Conservation (phyloP, 768 basidiomycete species). For the Panellus pusillus region DNA sequence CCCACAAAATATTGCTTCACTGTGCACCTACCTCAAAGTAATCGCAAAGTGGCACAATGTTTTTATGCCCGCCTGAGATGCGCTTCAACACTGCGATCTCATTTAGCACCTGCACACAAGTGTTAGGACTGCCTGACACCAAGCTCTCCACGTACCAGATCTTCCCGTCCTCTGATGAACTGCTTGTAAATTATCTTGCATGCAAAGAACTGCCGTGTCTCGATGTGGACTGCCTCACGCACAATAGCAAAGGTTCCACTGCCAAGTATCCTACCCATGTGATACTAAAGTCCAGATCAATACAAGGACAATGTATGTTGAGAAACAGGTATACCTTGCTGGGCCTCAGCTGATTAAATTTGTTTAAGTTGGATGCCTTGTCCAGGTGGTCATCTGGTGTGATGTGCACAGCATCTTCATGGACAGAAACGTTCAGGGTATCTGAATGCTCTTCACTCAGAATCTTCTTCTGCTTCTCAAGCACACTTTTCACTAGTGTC, state of each 20-base stretch:
- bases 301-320: neutral
- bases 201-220: conserved; percentile 88
- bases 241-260: conserved; percentile 93
- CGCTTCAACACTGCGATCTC: conserved; percentile 94
- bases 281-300: conserved; percentile 52
- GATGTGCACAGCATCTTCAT: too few species aligned
- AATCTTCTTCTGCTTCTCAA: too few species aligned
- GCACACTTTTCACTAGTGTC: too few species aligned
- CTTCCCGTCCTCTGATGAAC: conserved; percentile 93
- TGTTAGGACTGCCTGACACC: neutral
- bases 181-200: conserved; percentile 99
- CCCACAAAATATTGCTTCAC: neutral
- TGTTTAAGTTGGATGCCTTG: too few species aligned
- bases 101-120: conserved; percentile 72
- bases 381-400: too few species aligned
- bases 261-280: conserved; percentile 81
- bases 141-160: conserved; percentile 68
- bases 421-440: too few species aligned
- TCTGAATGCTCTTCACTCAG: too few species aligned
- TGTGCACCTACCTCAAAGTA: conserved; percentile 79
- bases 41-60: conserved; percentile 92
- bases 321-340: neutral
- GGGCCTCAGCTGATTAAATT: neutral
- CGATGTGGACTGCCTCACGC: conserved; percentile 91
- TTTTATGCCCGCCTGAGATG: conserved; percentile 85